A percentile compares a stretch with the other conserved stretches of the same genome.
Conservation (phyloP, 2,329 filamentous ascomycete genomes). For the Ilyonectria sp. region DNA sequence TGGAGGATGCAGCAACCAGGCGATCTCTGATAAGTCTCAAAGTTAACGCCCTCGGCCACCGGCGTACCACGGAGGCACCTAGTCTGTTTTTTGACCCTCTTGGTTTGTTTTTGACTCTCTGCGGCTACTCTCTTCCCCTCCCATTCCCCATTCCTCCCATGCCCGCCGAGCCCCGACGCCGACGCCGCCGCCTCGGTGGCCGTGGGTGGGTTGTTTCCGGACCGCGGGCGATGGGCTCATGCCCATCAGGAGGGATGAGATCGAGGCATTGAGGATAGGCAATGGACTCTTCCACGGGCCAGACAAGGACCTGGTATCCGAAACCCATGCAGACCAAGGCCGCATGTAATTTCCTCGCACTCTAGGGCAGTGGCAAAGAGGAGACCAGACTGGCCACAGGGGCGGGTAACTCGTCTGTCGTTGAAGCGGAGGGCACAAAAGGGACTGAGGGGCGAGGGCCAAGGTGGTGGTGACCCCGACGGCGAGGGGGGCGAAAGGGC, state of each 20-base stretch:
- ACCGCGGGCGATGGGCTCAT: slow-evolving; percentile 22
- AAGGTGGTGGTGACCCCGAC: slow-evolving; percentile 30
- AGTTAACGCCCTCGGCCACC: slow-evolving; percentile 50
- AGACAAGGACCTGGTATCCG: slow-evolving; percentile 36
- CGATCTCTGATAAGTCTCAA: slow-evolving; percentile 61
- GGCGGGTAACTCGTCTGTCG: slow-evolving; percentile 44
- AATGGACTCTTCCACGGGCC: slow-evolving; percentile 33
- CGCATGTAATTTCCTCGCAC: slow-evolving; percentile 45
- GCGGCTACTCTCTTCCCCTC: slow-evolving; percentile 14
- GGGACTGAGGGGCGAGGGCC: slow-evolving; percentile 39
- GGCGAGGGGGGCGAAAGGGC: slow-evolving; percentile 24
- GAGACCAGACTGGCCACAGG: slow-evolving; percentile 40
- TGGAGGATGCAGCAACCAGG: slow-evolving; percentile 61
- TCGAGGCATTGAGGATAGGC: slow-evolving; percentile 39
- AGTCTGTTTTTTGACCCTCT: slow-evolving; percentile 37
- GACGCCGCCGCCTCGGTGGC: slow-evolving; percentile 25
- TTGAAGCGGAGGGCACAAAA: slow-evolving; percentile 38
- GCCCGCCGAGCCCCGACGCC: slow-evolving; percentile 24
- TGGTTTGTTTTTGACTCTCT: slow-evolving; percentile 28
- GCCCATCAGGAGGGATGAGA: slow-evolving; percentile 5
- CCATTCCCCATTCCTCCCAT: slow-evolving; percentile 14
- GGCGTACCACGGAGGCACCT: slow-evolving; percentile 47
- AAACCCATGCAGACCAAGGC: slow-evolving; percentile 48
- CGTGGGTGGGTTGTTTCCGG: slow-evolving; percentile 35
- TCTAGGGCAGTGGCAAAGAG: slow-evolving; percentile 49